Evolutionary conservation across 2,329 filamentous ascomycete genomes (phyloP).

Genomic region (Nothomitra cinnamomea): DNA sequence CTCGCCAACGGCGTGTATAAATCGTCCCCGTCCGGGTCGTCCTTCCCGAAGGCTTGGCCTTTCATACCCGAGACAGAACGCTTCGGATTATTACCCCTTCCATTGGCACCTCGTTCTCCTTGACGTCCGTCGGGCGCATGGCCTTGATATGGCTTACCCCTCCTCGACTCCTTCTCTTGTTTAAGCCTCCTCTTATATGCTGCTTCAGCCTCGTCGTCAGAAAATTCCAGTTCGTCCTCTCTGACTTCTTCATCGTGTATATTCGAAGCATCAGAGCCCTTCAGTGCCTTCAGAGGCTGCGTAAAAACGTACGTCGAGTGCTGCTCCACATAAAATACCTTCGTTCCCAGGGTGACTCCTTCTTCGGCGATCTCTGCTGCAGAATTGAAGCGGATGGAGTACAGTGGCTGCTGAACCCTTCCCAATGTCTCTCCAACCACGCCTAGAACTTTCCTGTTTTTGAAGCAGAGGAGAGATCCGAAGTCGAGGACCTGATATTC

Average conservation of each 20-base stretch:
- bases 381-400: slow-evolving; percentile 5
- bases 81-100: slow-evolving; percentile 11
- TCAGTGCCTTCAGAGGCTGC: slow-evolving; percentile 5
- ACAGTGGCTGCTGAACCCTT: slow-evolving; percentile 7
- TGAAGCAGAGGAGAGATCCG: slow-evolving; percentile 7
- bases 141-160: slow-evolving; percentile 28
- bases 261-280: slow-evolving; percentile 9
- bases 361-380: slow-evolving; percentile 7
- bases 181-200: slow-evolving; percentile 58
- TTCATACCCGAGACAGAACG: slow-evolving; percentile 14
- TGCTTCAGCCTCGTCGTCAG: slow-evolving; percentile 86
- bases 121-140: slow-evolving; percentile 17
- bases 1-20: slow-evolving; percentile 56
- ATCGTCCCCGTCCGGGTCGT: slow-evolving; percentile 46
- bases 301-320: slow-evolving; percentile 8
- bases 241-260: slow-evolving; percentile 8
- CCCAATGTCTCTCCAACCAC: slow-evolving; percentile 6
- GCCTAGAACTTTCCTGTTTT: slow-evolving; percentile 7
- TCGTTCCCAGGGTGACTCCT: slow-evolving; percentile 4
- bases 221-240: slow-evolving; percentile 9
- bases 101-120: slow-evolving; percentile 4
- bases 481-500: slow-evolving; percentile 6
- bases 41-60: slow-evolving; percentile 45
- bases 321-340: slow-evolving; percentile 6
- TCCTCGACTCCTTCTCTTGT: slow-evolving; percentile 42